These are phyloP conservation scores for Euryodendron excelsum DNA, from an alignment of 148 eudicot species.

Conservation along the genomic window DNA sequence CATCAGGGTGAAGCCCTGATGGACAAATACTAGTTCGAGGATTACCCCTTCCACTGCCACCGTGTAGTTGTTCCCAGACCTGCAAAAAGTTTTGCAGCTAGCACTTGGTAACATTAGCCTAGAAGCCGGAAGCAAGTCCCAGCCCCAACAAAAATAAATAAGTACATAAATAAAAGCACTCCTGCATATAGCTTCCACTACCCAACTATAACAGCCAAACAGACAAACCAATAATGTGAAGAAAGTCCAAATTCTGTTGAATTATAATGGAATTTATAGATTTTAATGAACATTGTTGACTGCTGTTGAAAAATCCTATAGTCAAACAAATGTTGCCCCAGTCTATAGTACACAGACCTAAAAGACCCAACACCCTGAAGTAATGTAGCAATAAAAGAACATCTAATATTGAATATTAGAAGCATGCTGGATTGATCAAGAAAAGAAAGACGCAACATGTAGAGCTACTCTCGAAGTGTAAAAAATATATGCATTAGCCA, in stretches of 20 bases:
- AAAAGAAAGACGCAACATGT: neutral
- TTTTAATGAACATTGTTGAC: neutral
- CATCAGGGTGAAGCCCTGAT: slow-evolving; percentile 37
- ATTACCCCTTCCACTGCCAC: slow-evolving; percentile 21
- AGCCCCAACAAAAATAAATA: too few species aligned
- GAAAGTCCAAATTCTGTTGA: neutral
- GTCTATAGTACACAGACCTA: neutral
- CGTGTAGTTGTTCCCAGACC: slow-evolving; percentile 38
- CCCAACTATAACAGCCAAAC: neutral
- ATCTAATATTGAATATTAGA: neutral
- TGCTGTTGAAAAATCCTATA: neutral
- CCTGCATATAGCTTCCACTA: neutral
- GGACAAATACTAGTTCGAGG: slow-evolving; percentile 31
- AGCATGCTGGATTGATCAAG: neutral
- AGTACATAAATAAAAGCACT: too few species aligned
- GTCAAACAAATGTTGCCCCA: slow-evolving; percentile 1
- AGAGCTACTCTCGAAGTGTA: neutral
- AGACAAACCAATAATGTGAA: slow-evolving; percentile 12
- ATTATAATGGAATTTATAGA: neutral
- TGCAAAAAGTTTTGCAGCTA: slow-evolving; percentile 13
- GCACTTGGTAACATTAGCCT: neutral
- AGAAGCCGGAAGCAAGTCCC: neutral
- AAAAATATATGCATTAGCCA: neutral
- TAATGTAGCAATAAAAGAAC: neutral
- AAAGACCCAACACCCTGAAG: neutral